A percentile compares a stretch with the other conserved stretches of the same genome.
These are phyloP conservation scores for Schizochytrium sp. DNA, from an alignment of 108 stramenopile species.

Conservation along the genomic window DNA sequence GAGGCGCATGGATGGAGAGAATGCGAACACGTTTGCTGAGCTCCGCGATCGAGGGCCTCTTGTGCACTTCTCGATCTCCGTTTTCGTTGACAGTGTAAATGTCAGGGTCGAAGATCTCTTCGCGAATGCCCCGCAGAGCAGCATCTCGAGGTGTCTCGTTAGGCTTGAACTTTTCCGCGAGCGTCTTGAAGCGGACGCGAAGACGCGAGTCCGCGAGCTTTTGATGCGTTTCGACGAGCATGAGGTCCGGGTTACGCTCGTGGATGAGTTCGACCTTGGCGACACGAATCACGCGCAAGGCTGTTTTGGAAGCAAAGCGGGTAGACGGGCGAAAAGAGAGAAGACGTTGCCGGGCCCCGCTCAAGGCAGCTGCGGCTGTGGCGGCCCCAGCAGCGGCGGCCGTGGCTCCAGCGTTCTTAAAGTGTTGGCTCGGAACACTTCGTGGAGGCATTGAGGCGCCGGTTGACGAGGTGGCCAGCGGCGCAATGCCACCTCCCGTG, in stretches of 20 bases:
- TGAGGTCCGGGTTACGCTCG: neutral
- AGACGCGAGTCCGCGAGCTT: neutral
- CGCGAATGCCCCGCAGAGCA: neutral
- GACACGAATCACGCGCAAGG: neutral
- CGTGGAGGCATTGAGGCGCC: neutral
- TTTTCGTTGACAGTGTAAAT: neutral
- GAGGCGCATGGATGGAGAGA: neutral
- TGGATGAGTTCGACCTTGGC: conserved; percentile 4
- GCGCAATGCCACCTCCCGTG: neutral
- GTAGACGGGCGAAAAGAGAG: neutral
- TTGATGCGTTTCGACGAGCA: conserved; percentile 7
- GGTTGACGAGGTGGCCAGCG: neutral
- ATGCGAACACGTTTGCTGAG: neutral
- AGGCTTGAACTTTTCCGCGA: neutral
- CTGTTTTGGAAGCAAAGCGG: neutral
- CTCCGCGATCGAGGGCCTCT: neutral
- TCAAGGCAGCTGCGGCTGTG: too few relatives aligned
- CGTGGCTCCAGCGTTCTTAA: too few relatives aligned
- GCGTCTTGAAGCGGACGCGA: neutral
- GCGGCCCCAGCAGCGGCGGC: too few relatives aligned
- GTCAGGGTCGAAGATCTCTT: neutral
- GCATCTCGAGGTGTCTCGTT: neutral
- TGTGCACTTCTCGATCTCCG: neutral
- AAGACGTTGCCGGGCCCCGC: neutral
- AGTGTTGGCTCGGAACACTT: too few relatives aligned